phyloP scores from a whole-genome alignment of 208 protist species.

The Leishmania gerbilli region DNA sequence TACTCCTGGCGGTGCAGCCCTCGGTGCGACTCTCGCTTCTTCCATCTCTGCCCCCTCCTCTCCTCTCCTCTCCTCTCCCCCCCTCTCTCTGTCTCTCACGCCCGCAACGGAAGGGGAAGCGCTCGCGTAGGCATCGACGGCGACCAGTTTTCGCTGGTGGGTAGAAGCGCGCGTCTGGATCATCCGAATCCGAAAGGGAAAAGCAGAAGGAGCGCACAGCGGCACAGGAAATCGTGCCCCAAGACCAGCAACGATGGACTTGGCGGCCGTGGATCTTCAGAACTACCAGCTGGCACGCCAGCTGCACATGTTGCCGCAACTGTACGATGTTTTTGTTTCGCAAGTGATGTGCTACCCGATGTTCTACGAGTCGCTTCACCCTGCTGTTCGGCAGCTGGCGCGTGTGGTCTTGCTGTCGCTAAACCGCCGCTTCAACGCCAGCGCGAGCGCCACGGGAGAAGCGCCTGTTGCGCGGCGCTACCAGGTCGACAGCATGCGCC shows the following conservation, averaged over 20 bases:
- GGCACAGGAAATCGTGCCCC: background rate
- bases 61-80: too few species aligned
- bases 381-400: conserved; percentile 34
- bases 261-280: conserved; percentile 42
- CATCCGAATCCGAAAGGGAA: background rate
- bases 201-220: background rate
- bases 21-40: too few species aligned
- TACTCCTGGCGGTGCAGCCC: too few species aligned
- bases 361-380: conserved; percentile 67
- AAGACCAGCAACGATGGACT: conserved; percentile 15
- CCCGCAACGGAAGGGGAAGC: too few species aligned
- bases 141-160: background rate
- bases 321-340: conserved; percentile 50
- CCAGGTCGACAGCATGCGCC: conserved; percentile 18
- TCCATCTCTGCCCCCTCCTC: too few species aligned
- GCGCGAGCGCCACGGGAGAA: background rate
- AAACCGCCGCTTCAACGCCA: conserved; percentile 30
- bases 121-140: too few species aligned
- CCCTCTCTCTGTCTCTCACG: too few species aligned
- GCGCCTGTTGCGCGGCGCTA: conserved; percentile 20
- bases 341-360: conserved; percentile 66
- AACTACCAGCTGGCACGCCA: conserved; percentile 74
- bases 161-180: background rate
- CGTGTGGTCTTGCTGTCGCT: conserved; percentile 53
- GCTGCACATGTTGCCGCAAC: conserved; percentile 59